Evolutionary conservation across 768 basidiomycete genomes (phyloP).

Genomic region (Suillus plorans): DNA sequence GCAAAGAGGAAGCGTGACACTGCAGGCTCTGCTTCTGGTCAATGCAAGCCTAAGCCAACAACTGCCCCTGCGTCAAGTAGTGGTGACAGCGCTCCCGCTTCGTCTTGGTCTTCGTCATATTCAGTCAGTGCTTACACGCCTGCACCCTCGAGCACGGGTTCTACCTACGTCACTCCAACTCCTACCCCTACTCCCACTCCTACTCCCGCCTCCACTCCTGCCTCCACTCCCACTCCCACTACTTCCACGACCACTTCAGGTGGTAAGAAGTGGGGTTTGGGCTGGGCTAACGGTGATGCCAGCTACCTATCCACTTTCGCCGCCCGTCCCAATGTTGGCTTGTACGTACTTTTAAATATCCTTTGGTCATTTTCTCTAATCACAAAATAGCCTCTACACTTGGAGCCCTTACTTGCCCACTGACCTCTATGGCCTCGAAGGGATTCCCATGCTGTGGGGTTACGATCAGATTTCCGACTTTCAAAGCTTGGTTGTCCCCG

Average conservation of each 20-base stretch:
- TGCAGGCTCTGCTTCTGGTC: constrained; percentile 33
- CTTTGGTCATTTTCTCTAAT: background rate
- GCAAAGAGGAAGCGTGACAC: constrained; percentile 52
- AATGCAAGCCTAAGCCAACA: constrained; percentile 57
- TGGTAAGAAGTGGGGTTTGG: constrained; percentile 57
- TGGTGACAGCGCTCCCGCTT: constrained; percentile 9
- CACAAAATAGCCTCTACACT: constrained; percentile 49
- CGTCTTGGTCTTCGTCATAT: constrained; percentile 16
- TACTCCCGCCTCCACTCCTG: constrained; percentile 7
- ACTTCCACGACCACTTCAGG: background rate
- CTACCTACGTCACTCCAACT: background rate
- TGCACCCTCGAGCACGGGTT: constrained; percentile 13
- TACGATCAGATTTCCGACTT: constrained; percentile 49
- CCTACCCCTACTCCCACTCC: constrained; percentile 21
- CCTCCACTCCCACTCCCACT: constrained; percentile 13
- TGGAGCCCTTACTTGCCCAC: constrained; percentile 60
- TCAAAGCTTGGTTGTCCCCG: constrained; percentile 41
- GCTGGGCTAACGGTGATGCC: constrained; percentile 62
- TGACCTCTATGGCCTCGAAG: constrained; percentile 47
- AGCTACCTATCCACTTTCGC: constrained; percentile 51
- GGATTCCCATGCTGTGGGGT: constrained; percentile 74
- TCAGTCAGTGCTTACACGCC: constrained; percentile 10
- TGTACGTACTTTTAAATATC: constrained; percentile 35
- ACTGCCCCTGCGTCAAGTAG: background rate
- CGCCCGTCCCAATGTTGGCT: constrained; percentile 37